Percentiles rank a stretch among this genome's conserved stretches.
phyloP scores from a whole-genome alignment of 2,329 filamentous ascomycete species.

The Colletotrichum lentis region DNA sequence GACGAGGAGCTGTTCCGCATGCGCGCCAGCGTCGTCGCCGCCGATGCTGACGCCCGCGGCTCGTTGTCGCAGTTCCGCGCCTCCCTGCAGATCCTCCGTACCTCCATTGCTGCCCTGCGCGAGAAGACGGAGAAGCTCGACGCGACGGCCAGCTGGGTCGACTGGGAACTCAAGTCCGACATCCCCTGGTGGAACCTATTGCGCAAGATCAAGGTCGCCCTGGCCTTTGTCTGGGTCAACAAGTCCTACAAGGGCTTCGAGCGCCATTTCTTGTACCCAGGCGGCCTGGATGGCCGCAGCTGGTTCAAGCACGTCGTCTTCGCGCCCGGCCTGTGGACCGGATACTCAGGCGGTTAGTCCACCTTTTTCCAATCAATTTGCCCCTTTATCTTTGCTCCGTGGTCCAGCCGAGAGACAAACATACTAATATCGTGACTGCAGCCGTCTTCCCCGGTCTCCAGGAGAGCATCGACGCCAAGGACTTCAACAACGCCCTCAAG shows the following conservation, averaged over 20 bases:
- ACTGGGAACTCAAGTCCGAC: slow-evolving; percentile 56
- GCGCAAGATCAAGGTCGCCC: slow-evolving; percentile 70
- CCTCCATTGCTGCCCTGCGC: slow-evolving; percentile 50
- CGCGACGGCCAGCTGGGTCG: slow-evolving; percentile 52
- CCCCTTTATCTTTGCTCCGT: slow-evolving; percentile 6
- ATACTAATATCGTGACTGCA: slow-evolving; percentile 42
- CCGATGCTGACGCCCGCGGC: slow-evolving; percentile 42
- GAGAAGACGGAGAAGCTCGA: slow-evolving; percentile 56
- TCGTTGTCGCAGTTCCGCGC: slow-evolving; percentile 51
- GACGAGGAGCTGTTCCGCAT: slow-evolving; percentile 44
- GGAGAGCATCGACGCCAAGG: slow-evolving; percentile 68
- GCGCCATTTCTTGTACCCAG: slow-evolving; percentile 76
- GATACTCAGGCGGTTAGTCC: slow-evolving; percentile 77
- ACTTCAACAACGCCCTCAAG: slow-evolving; percentile 65
- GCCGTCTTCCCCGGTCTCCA: slow-evolving; percentile 70
- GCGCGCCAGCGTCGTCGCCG: slow-evolving; percentile 38
- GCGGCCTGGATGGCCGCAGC: slow-evolving; percentile 77
- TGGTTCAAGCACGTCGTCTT: slow-evolving; percentile 98
- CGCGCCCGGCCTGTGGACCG: slow-evolving; percentile 89
- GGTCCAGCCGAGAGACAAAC: neutral
- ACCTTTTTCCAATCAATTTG: neutral
- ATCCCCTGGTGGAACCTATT: slow-evolving; percentile 84
- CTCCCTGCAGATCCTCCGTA: slow-evolving; percentile 51
- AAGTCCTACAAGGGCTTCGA: slow-evolving; percentile 85
- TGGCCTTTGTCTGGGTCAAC: slow-evolving; percentile 74